Evolutionary conservation across 78 protist genomes (phyloP).

Genomic region (slime mould (Dictyostelium discoideum)): DNA sequence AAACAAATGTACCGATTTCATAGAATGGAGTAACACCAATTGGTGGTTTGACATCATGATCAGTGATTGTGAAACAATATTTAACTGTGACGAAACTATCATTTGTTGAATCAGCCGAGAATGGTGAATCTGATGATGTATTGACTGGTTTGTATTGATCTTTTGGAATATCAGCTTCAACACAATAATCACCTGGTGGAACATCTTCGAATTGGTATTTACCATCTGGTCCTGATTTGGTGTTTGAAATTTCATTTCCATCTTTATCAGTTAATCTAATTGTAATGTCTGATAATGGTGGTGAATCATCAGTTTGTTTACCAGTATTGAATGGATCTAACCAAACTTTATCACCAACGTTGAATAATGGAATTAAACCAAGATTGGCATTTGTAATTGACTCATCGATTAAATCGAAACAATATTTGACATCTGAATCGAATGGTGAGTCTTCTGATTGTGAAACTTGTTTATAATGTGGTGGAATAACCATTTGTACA

Average conservation of each 20-base stretch:
- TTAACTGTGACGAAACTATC: background rate
- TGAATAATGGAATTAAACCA: background rate
- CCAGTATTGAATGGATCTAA: background rate
- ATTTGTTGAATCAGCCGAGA: background rate
- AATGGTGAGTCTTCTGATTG: background rate
- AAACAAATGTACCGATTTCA: background rate
- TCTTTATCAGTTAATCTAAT: background rate
- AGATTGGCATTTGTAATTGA: background rate
- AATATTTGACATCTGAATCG: background rate
- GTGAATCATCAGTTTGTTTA: background rate
- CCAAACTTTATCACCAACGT: constrained; percentile 19
- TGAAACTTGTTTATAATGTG: background rate
- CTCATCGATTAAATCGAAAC: background rate
- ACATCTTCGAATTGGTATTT: background rate
- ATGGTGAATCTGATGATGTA: background rate
- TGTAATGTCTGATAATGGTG: background rate
- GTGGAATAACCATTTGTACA: constrained; percentile 22
- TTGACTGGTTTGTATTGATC: background rate
- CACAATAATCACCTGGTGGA: constrained; percentile 16
- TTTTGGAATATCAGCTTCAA: background rate
- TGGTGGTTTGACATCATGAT: background rate
- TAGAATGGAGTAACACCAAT: background rate
- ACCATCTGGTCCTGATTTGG: background rate
- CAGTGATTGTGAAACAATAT: background rate
- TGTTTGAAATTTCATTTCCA: background rate